Conservation (phyloP, 2,329 filamentous ascomycete species). For the Pseudopyrenochaeta lycopersici region DNA sequence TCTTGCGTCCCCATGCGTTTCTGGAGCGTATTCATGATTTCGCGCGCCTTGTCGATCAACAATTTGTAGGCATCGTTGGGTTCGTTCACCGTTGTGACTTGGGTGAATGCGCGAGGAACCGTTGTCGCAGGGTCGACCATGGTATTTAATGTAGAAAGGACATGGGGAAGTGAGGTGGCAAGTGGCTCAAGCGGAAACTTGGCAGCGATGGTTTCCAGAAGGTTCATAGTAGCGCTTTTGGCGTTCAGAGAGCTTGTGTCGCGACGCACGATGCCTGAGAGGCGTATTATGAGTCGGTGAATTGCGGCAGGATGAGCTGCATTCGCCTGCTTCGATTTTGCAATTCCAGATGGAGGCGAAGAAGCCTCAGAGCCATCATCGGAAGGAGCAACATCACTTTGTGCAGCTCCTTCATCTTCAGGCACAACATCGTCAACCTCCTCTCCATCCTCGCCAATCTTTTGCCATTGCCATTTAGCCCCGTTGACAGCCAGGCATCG, state of each 20-base stretch:
- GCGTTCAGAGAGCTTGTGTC: slow-evolving; percentile 70
- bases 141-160: slow-evolving; percentile 78
- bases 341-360: slow-evolving; percentile 27
- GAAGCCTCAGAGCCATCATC: slow-evolving; percentile 43
- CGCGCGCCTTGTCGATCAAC: slow-evolving; percentile 75
- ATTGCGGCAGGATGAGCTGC: slow-evolving; percentile 60
- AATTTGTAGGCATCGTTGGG: slow-evolving; percentile 70
- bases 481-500: slow-evolving; percentile 69
- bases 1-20: slow-evolving; percentile 81
- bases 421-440: slow-evolving; percentile 54
- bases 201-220: slow-evolving; percentile 74
- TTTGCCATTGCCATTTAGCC: slow-evolving; percentile 55
- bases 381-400: slow-evolving; percentile 34
- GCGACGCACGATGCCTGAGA: slow-evolving; percentile 80
- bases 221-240: slow-evolving; percentile 78
- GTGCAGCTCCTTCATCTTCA: slow-evolving; percentile 50
- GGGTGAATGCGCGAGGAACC: slow-evolving; percentile 70
- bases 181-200: slow-evolving; percentile 68
- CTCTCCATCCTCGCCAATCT: slow-evolving; percentile 55
- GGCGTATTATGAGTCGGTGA: slow-evolving; percentile 78
- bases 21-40: slow-evolving; percentile 83
- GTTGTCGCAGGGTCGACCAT: slow-evolving; percentile 83
- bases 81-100: slow-evolving; percentile 66
- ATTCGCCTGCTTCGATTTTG: slow-evolving; percentile 30
- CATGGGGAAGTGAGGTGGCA: slow-evolving; percentile 68